A percentile compares a stretch with the other conserved stretches of the same genome.
These are phyloP conservation scores for Endoconidiophora polonica DNA, from an alignment of 2,329 filamentous ascomycete genomes.

Conservation along the genomic window DNA sequence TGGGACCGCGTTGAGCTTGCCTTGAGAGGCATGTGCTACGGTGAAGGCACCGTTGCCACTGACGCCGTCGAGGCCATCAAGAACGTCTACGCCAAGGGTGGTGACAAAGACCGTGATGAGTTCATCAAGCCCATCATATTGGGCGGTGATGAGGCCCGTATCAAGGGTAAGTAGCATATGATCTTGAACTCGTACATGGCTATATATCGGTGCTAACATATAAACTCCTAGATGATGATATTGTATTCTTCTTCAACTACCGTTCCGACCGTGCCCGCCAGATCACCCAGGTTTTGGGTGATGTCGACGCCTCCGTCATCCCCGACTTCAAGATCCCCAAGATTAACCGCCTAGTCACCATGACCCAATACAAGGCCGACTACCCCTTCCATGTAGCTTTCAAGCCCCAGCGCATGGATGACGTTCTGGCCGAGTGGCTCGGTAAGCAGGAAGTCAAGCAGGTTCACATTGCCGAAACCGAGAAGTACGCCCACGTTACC, in stretches of 20 bases:
- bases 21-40: constrained; percentile 68
- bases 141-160: constrained; percentile 66
- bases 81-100: constrained; percentile 66
- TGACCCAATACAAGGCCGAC: constrained; percentile 96
- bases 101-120: constrained; percentile 65
- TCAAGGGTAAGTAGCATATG: constrained; percentile 47
- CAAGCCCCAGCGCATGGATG: constrained; percentile 86
- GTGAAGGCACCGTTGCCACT: constrained; percentile 70
- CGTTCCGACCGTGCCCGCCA: constrained; percentile 94
- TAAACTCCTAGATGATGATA: constrained; percentile 54
- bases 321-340: constrained; percentile 91
- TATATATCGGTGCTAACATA: constrained; percentile 8
- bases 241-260: constrained; percentile 99
- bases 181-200: neutral
- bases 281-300: constrained; percentile 84
- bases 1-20: constrained; percentile 91
- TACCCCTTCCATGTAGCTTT: constrained; percentile 89
- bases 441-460: constrained; percentile 79
- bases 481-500: constrained; percentile 98
- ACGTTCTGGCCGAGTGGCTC: constrained; percentile 95
- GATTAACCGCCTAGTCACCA: constrained; percentile 70
- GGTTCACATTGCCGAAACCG: constrained; percentile 93
- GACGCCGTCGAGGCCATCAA: constrained; percentile 79
- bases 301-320: constrained; percentile 75
- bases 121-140: constrained; percentile 97